Evolutionary conservation across 257 asterid species (phyloP).

Genomic region (Knoxia roxburghii): DNA sequence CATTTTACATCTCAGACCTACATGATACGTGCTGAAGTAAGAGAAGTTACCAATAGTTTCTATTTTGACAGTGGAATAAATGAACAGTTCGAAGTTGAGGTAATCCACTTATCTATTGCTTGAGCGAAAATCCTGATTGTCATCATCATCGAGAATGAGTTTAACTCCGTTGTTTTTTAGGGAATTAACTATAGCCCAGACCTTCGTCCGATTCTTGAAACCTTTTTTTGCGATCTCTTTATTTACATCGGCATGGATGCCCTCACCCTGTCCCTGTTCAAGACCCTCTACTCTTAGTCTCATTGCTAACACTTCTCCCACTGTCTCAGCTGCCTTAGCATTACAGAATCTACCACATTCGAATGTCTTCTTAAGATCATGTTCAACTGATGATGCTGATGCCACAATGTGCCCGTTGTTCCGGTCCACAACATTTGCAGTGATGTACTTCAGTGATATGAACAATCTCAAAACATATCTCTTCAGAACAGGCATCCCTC

Average conservation of each 20-base stretch:
- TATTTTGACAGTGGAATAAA: background rate
- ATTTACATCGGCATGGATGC: slow-evolving; percentile 60
- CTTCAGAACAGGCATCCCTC: slow-evolving; percentile 57
- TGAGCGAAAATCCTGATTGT: slow-evolving; percentile 16
- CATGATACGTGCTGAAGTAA: background rate
- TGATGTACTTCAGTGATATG: slow-evolving; percentile 75
- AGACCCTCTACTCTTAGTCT: slow-evolving; percentile 79
- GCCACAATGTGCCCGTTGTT: slow-evolving; percentile 63
- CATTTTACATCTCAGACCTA: background rate
- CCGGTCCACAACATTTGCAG: slow-evolving; percentile 79
- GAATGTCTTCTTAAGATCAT: slow-evolving; percentile 50
- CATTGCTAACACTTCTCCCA: slow-evolving; percentile 89
- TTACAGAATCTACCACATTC: slow-evolving; percentile 85
- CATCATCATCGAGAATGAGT: slow-evolving; percentile 50
- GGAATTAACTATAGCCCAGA: slow-evolving; percentile 66
- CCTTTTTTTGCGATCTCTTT: slow-evolving; percentile 82
- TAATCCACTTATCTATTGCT: slow-evolving; percentile 3
- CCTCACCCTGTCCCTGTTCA: slow-evolving; percentile 70
- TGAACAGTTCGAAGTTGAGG: background rate
- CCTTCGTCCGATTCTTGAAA: slow-evolving; percentile 56
- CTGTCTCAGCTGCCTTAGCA: slow-evolving; percentile 79
- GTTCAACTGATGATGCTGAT: slow-evolving; percentile 73
- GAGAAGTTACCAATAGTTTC: background rate
- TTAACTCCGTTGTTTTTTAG: slow-evolving; percentile 57
- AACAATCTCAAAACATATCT: slow-evolving; percentile 69